phyloP scores from a whole-genome alignment of 1,284 basidiomycete species.

The Ganoderma boninense region DNA sequence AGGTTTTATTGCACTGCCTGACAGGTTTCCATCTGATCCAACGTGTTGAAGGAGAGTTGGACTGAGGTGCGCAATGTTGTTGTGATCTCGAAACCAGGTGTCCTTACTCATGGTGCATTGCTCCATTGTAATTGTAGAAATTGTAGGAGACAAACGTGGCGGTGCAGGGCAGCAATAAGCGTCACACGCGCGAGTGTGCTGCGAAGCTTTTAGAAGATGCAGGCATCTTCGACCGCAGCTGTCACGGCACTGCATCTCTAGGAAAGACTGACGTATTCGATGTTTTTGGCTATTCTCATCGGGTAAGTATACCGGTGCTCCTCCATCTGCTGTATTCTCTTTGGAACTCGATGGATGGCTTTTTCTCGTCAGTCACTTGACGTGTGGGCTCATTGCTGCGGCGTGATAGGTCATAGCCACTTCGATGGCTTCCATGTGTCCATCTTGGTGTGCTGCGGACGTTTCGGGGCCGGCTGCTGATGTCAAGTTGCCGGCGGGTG shows the following conservation, averaged over 20 bases:
- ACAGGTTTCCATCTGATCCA: background rate
- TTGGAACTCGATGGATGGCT: background rate
- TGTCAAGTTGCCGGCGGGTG: background rate
- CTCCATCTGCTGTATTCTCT: background rate
- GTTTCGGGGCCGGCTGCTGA: no score
- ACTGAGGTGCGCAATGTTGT: background rate
- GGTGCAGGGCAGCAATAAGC: background rate
- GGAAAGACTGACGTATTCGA: background rate
- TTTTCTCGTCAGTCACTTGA: background rate
- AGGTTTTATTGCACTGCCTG: background rate
- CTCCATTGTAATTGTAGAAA: background rate
- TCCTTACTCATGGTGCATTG: background rate
- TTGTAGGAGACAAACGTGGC: background rate
- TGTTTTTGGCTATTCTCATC: background rate
- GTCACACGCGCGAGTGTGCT: background rate
- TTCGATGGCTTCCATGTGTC: background rate
- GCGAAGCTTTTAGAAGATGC: background rate
- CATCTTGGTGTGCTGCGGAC: background rate
- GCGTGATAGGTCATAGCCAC: background rate
- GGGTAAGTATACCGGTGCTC: background rate
- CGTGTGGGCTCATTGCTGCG: background rate
- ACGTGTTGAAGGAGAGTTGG: background rate
- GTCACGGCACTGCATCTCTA: background rate
- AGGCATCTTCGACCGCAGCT: background rate
- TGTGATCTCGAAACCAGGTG: background rate